phyloP scores from a whole-genome alignment of 305 asterid genomes.

The Fraxinus velutina region DNA sequence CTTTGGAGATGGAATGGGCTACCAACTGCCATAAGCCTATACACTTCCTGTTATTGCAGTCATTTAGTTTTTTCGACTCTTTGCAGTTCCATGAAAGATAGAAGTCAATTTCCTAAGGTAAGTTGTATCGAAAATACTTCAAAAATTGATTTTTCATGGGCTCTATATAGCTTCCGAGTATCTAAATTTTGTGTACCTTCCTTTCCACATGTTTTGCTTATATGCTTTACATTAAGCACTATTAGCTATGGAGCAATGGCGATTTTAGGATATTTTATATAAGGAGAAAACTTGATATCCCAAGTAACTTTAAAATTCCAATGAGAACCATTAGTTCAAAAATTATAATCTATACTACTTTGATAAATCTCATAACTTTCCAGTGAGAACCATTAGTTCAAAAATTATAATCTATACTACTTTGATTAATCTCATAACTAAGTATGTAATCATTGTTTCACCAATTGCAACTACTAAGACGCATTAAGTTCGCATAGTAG shows the following conservation, averaged over 20 bases:
- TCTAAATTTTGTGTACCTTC: neutral
- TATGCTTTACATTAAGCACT: slow-evolving; percentile 27
- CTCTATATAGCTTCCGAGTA: neutral
- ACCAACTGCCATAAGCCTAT: slow-evolving; percentile 29
- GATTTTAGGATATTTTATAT: slow-evolving; percentile 32
- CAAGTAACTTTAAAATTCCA: slow-evolving; percentile 33
- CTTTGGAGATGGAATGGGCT: slow-evolving; percentile 33
- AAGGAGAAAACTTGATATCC: slow-evolving; percentile 24
- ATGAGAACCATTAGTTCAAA: slow-evolving; percentile 14
- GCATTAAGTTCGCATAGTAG: neutral
- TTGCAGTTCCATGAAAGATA: slow-evolving; percentile 28
- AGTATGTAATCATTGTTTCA: slow-evolving; percentile 22
- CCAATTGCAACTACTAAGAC: slow-evolving; percentile 26
- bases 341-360: slow-evolving; percentile 29
- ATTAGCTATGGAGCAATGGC: slow-evolving; percentile 30
- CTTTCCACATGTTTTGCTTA: slow-evolving; percentile 24
- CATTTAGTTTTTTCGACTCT: slow-evolving; percentile 34
- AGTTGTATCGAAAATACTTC: neutral
- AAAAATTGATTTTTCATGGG: neutral
- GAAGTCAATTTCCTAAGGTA: slow-evolving; percentile 26
- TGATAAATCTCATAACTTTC: slow-evolving; percentile 29
- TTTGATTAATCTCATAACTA: slow-evolving; percentile 25
- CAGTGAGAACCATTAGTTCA: slow-evolving; percentile 9
- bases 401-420: slow-evolving; percentile 32
- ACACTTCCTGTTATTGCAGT: slow-evolving; percentile 30